Base-by-base conservation (phyloP, 1,284 basidiomycete genomes). In the Dichomitus squalens region DNA sequence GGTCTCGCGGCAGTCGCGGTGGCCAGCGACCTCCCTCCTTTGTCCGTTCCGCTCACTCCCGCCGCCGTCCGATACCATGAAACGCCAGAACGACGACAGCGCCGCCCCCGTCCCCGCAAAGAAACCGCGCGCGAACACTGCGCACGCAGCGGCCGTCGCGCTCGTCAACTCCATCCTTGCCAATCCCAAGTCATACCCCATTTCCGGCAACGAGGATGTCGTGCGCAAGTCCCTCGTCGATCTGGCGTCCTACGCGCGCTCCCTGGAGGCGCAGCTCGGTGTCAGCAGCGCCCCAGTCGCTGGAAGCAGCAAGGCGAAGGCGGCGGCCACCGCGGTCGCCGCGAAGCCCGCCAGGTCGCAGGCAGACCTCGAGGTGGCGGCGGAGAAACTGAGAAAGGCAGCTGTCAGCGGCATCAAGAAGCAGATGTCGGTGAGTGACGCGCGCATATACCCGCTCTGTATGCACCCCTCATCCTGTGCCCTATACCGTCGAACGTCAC, bases 391-490 rank as follows among this genome's bases (percentile, higher is more conserved):
- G 14, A 64, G 74, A 34, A 75, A 71, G 53, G 77, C 77, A 46
- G 76, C 75, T 31, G 71, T 73, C 5, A 80, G 79, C 58, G 82
- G 83, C 0, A 85, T 86, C 51, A 76, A 66, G 68, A 83, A 84
- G 60, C 79, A 82, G 68, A 80, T 85, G 81, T 70, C 65, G 16
- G 80, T 81, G 53, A 35, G 76, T 47, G 50, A 43, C 52, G 44
- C 52, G 53, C 23, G 29, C 38, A 38, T 23, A 59, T 31, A 4
- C 27, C 2, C 12, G 7, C n/a, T 9, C 31, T 47, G 1, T 46
- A 59, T 35, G 11, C 50, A 33, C 58, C 36, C 12, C 14, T 20
- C 8, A 7, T 11, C 38, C 41, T 58, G 21, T 20, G 2, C 31
- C 29, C 31, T 55, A 48, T n/a, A 49, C 29, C 53, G 25, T 31